Conservation (phyloP, 768 basidiomycete species). For the Hysterangium stoloniferum region DNA sequence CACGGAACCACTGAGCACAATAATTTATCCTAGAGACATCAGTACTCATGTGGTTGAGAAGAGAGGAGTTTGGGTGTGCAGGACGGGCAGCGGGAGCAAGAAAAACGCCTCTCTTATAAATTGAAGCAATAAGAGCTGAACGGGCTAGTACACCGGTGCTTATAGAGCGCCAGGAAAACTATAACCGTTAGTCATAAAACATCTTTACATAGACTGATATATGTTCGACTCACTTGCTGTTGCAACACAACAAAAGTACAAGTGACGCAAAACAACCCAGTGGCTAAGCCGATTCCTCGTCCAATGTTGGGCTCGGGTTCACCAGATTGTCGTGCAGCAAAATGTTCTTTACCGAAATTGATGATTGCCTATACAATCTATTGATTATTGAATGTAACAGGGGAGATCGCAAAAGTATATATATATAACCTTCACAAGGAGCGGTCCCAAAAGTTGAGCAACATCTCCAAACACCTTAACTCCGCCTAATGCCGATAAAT, state of each 20-base stretch:
- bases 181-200: constrained; percentile 10
- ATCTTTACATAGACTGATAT: constrained; percentile 17
- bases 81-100: constrained; percentile 62
- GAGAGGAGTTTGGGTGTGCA: constrained; percentile 49
- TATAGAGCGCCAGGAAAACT: constrained; percentile 72
- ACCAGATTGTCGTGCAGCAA: constrained; percentile 31
- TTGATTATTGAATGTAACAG: background rate
- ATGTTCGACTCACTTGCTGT: constrained; percentile 45
- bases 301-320: constrained; percentile 35
- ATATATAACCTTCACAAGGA: constrained; percentile 44
- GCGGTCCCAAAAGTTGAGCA: constrained; percentile 51
- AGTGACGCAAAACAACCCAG: constrained; percentile 43
- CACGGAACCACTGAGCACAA: constrained; percentile 49
- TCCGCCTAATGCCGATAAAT: background rate
- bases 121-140: constrained; percentile 56
- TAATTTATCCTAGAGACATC: constrained; percentile 59
- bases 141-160: constrained; percentile 56
- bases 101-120: constrained; percentile 62
- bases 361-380: constrained; percentile 41
- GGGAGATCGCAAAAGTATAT: no score
- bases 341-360: constrained; percentile 45
- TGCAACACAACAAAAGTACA: constrained; percentile 47
- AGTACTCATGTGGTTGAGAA: constrained; percentile 56
- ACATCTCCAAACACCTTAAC: constrained; percentile 52
- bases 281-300: constrained; percentile 50